These are phyloP conservation scores for Chlorella vulgaris DNA, from an alignment of 139 green algal genomes.

Conservation along the genomic window DNA sequence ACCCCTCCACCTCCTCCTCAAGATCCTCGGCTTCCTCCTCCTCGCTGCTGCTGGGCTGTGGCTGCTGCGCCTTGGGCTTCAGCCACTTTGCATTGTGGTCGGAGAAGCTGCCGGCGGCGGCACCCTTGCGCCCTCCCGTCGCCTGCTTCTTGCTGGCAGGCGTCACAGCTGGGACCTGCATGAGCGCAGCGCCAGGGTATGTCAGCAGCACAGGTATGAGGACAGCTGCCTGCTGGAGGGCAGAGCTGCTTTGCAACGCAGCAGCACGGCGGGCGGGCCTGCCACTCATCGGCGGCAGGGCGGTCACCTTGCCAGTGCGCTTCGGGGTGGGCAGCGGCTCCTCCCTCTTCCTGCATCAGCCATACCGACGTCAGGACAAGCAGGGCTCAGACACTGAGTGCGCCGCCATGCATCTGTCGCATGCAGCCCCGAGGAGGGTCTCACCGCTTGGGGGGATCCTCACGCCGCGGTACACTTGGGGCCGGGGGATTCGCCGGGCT, in stretches of 20 bases:
- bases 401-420: too few relatives aligned
- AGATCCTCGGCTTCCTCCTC: constrained; percentile 26
- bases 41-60: constrained; percentile 24
- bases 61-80: constrained; percentile 56
- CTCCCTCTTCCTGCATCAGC: not conserved
- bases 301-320: not conserved
- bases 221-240: not conserved
- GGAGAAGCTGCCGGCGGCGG: constrained; percentile 57
- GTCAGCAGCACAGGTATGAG: too few relatives aligned
- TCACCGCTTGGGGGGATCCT: too few relatives aligned
- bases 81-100: constrained; percentile 82
- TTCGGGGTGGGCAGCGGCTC: not conserved
- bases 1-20: constrained; percentile 11
- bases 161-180: not conserved
- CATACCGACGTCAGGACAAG: too few relatives aligned
- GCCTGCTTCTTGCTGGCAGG: constrained; percentile 23
- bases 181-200: too few relatives aligned
- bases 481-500: not conserved
- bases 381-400: too few relatives aligned
- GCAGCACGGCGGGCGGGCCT: too few relatives aligned
- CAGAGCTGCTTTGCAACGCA: not conserved
- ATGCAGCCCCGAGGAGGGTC: too few relatives aligned
- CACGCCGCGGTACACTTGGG: too few relatives aligned
- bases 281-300: not conserved
- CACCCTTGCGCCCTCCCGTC: not conserved